Base-by-base conservation (phyloP, 2,329 filamentous ascomycete genomes). In the Iodosphaeria phyllophila region DNA sequence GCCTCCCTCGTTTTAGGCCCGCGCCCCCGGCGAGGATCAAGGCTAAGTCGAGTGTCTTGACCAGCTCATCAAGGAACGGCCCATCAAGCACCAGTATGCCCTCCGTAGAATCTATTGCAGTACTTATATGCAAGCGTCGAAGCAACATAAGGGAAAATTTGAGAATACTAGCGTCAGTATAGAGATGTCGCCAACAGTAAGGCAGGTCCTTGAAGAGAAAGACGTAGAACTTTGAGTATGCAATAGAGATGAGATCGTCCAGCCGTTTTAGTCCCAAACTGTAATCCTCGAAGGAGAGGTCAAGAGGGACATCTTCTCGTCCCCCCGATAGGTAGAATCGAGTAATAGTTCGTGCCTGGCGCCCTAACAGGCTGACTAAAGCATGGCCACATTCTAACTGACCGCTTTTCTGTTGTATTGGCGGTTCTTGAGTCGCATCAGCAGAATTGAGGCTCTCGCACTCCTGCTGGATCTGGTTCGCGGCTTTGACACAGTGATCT, bases 1-100 rank as follows among this genome's bases (percentile, higher is more conserved):
- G 23, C 12, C 48, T 40, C 6, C 64, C 60, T 28, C 77, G 54
- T 1, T 42, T 29, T 16, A 44, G 33, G 1, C 61, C 56, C 2
- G 66, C 65, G 0, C 64, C 74, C 1, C 76, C 78, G 0, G 78
- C 67, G 27, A 83, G 63, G 22, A 92, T 79, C 22, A 91, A 48
- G 0, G 76, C 73, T 44, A 72, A 69, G 38, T 93, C 84, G 2
- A 95, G 58, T 2, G 60, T 50, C 26, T 60, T 58, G 17, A 92
- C 63, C 2, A 76, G 54, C 2, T 56, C 45, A 17, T 65, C 57
- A 4, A 83, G 41, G 47, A 33, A 6, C 14, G 15, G 16, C 8
- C 29, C 18, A 12, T 30, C 13, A 21, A 27, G 21, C 22, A 11
- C 20, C 12, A 5, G 16, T 22, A 19, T 17, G 35, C 28, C 2